A percentile compares a stretch with the other conserved stretches of the same genome.
These are phyloP conservation scores for Papilionanthe hybrid DNA, from an alignment of 116 monocot species.

Conservation along the genomic window DNA sequence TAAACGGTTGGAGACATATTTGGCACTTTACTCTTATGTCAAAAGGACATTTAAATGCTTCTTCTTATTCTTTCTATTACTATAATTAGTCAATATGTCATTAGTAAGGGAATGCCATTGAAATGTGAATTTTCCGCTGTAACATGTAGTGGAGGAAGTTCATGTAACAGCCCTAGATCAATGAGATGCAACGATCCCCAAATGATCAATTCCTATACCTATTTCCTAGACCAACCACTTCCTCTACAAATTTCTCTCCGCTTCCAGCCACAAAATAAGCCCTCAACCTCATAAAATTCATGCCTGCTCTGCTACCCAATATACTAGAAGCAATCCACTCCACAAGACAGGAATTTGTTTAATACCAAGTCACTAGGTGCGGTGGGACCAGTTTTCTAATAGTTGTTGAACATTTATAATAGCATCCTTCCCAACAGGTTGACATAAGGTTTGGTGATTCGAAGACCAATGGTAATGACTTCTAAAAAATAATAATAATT, in stretches of 20 bases:
- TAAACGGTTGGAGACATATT: too few species aligned
- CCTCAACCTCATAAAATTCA: background rate
- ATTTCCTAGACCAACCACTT: background rate
- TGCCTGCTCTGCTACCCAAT: background rate
- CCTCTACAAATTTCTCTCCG: background rate
- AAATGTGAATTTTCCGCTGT: background rate
- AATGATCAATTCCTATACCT: background rate
- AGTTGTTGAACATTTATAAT: background rate
- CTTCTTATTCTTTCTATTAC: background rate
- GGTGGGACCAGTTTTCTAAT: background rate
- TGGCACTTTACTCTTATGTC: too few species aligned
- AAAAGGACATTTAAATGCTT: background rate
- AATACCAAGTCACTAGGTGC: background rate
- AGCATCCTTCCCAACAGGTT: background rate
- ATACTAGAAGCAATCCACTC: background rate
- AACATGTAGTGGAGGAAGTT: background rate
- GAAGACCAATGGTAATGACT: background rate
- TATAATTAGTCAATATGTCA: too few species aligned
- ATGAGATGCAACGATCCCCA: background rate
- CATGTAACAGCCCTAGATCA: background rate
- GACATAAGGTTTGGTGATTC: background rate
- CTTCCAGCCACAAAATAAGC: background rate
- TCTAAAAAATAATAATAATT: background rate
- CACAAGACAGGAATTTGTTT: background rate
- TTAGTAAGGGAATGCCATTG: background rate